Conservation (phyloP, 768 basidiomycete genomes). For the Psilocybe subaeruginosa region DNA sequence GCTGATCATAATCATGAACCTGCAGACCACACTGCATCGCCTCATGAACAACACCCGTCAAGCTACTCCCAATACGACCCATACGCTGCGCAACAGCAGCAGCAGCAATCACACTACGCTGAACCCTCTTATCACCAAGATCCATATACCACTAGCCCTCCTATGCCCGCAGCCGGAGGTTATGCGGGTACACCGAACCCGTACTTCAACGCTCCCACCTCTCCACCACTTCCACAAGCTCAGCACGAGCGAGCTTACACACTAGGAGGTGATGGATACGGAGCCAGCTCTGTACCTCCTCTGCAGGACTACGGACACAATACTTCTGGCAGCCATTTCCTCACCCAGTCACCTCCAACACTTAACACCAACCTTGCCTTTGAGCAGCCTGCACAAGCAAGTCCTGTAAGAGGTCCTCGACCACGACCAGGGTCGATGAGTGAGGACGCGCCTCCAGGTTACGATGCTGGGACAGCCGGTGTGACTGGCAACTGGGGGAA, state of each 20-base stretch:
- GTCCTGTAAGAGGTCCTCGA: slow-evolving; percentile 48
- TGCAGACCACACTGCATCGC: slow-evolving; percentile 57
- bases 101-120: slow-evolving; percentile 28
- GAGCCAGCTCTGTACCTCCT: slow-evolving; percentile 30
- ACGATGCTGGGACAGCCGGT: slow-evolving; percentile 57
- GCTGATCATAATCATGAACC: not conserved
- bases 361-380: slow-evolving; percentile 40
- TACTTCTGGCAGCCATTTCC: not conserved
- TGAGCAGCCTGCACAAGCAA: slow-evolving; percentile 27
- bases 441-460: slow-evolving; percentile 66
- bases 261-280: slow-evolving; percentile 61
- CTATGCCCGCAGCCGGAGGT: slow-evolving; percentile 17
- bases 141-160: slow-evolving; percentile 38
- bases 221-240: slow-evolving; percentile 23
- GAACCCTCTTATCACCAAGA: slow-evolving; percentile 33
- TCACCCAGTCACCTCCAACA: slow-evolving; percentile 33
- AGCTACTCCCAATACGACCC: slow-evolving; percentile 55
- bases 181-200: slow-evolving; percentile 25
- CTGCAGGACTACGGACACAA: slow-evolving; percentile 21
- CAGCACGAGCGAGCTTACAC: slow-evolving; percentile 56
- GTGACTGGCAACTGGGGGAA: slow-evolving; percentile 59
- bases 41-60: slow-evolving; percentile 52
- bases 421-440: slow-evolving; percentile 37
- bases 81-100: slow-evolving; percentile 34
- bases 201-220: slow-evolving; percentile 27